Base-by-base conservation (phyloP, 257 asterid species). In the Przewalskia tangutica region DNA sequence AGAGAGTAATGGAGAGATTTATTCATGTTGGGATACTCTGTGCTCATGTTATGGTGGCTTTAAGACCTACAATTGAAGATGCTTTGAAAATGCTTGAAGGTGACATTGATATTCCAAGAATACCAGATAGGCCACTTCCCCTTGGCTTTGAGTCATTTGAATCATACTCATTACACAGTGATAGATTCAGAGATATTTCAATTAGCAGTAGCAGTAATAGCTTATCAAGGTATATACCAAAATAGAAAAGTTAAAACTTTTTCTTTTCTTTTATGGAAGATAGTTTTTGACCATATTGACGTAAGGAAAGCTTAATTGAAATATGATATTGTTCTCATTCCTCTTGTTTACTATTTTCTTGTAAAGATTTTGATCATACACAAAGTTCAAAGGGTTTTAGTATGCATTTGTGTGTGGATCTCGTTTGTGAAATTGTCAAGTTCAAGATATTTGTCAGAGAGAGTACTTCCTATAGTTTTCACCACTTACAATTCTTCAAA, bases 1-100 rank as follows among this genome's bases (percentile, higher is more conserved):
- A 81, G 82, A 90, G 85, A n/a, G 90, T 91, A 0, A 90, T 90
- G 93, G 92, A 88, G 85, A 88, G 95, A 62, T 90, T 87, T 66
- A 90, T 88, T 36, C 81, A 42, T 1, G 91, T 91, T 18, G 95
- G 93, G 20, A 86, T 90, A 50, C 86, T 91, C 2, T 90, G 95
- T 82, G 91, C 93, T 77, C 95, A 90, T 82, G 90, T 88, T 12
- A 90, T 91, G 95, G 95, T 90, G 46, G 92, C 89, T 17, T 86
- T 90, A 48, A 86, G 95, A 70, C 93, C 93, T 4, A 87, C 92
- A 77, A 86, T 90, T 82, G 90, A 85, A 14, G 93, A 91, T 59
- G 93, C 92, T 9, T 62, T 90, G 81, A 91, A 85, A 90, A 91
- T 91, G 95, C 92, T 91, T 6, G 92, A 90, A 83, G 93, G 95